A percentile compares a stretch with the other conserved stretches of the same genome.
These are phyloP conservation scores for Porphyra umbilicalis DNA, from an alignment of 31 red algal species.

Conservation along the genomic window DNA sequence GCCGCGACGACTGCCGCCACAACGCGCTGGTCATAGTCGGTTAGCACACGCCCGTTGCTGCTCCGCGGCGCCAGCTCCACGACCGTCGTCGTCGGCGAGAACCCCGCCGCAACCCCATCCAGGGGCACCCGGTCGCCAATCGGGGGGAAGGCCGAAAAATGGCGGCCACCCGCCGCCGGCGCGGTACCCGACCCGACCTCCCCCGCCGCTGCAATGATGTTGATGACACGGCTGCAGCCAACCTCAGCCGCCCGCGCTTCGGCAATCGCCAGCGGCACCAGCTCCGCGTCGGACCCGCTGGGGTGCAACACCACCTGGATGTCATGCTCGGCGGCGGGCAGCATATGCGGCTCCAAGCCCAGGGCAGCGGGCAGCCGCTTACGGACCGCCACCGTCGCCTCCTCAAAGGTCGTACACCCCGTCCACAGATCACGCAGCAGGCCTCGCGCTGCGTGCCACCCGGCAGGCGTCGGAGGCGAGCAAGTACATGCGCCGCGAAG, in stretches of 20 bases:
- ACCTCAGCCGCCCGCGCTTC: conserved; percentile 19
- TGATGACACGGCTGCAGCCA: conserved; percentile 35
- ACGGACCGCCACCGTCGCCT: conserved; percentile 27
- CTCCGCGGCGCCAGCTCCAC: conserved; percentile 51
- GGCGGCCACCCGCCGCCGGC: conserved; percentile 54
- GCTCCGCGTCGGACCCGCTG: conserved; percentile 68
- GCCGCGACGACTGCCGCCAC: conserved; percentile 16
- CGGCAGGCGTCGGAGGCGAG: conserved; percentile 61
- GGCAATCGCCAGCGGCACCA: conserved; percentile 63
- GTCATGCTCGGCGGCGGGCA: background rate
- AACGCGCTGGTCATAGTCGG: conserved; percentile 55
- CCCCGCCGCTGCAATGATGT: conserved; percentile 66
- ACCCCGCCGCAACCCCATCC: conserved; percentile 33
- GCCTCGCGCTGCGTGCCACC: conserved; percentile 46
- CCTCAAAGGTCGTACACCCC: conserved; percentile 15
- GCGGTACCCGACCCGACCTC: conserved; percentile 80
- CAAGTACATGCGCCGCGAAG: conserved; percentile 73
- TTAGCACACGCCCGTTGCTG: conserved; percentile 11
- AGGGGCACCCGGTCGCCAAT: conserved; percentile 37
- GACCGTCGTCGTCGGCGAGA: conserved; percentile 32
- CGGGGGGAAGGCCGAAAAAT: conserved; percentile 60
- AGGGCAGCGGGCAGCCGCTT: conserved; percentile 27
- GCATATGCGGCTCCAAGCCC: conserved; percentile 31
- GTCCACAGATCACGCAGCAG: conserved; percentile 44
- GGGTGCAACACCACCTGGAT: conserved; percentile 57